Base-by-base conservation (phyloP, 2,329 filamentous ascomycete species). In the Pseudocercospora fijiensis region DNA sequence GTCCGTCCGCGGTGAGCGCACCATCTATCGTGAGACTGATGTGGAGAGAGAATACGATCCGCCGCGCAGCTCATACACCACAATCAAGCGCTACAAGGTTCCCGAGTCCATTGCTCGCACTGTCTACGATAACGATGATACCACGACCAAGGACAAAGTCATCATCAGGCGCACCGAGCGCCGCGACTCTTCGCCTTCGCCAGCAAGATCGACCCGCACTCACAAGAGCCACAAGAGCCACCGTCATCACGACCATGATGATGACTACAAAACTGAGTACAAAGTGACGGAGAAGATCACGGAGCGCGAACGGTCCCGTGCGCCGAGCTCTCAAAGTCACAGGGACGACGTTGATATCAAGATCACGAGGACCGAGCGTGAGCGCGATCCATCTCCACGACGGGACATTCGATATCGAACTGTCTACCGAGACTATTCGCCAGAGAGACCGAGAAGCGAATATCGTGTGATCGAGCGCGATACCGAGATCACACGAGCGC, bases 21-120 rank as follows among this genome's bases (percentile, higher is more conserved):
- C 73, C 72, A 74, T 81, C 68, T 80, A 78, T 73, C 78, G 75
- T 65, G 79, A 81, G 71, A 74, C 76, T 63, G 77, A 78, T 59
- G 76, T 79, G 57, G 78, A 81, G 70, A 77, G 78, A 66, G 79
- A 81, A 69, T 79, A 78, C 74, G 79, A 80, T 51, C 53, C 8
- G 53, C 72, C 72, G 58, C 62, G 77, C 77, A 64, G 79, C 59
- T 80, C 77, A 66, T 83, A 82, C 70, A 84, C 82, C 67, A 85
- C 83, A 6, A 82, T 88, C 69, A 85, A 85, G 73, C 84, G 85
- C 70, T 88, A 88, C 78, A 80, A 81, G 65, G 75, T 83, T n/a
- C 82, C 82, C 57, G 81, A 84, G 59, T 77, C 77, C 62, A 76
- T 79, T 41, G 73, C 77, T 52, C 70, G 68, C 55, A 66, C 65